A percentile compares a stretch with the other conserved stretches of the same genome.
Evolutionary conservation across 495 filamentous ascomycete species (phyloP).

Genomic region (Physcia stellaris): DNA sequence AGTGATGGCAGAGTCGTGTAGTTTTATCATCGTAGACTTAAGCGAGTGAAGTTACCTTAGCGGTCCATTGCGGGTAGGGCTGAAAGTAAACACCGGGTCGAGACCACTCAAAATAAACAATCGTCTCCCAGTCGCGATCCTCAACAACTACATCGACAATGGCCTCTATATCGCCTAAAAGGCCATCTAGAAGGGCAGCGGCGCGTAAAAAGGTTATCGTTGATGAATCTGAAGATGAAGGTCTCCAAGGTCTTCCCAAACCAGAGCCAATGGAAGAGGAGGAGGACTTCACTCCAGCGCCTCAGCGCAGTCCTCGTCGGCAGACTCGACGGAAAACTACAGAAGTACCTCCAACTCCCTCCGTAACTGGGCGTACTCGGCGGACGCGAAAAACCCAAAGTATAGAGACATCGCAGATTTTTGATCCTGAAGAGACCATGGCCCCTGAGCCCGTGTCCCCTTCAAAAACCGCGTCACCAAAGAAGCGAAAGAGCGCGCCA

Average conservation of each 20-base stretch:
- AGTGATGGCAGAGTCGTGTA: too few relatives aligned
- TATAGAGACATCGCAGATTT: constrained; percentile 45
- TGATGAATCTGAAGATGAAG: constrained; percentile 64
- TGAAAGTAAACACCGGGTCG: constrained; percentile 1
- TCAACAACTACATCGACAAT: constrained; percentile 26
- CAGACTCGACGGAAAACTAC: constrained; percentile 43
- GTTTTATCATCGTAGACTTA: neutral
- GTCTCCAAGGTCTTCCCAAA: constrained; percentile 37
- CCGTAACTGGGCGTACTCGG: constrained; percentile 15
- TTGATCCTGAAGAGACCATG: constrained; percentile 42
- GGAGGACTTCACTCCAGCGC: constrained; percentile 70
- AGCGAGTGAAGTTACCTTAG: neutral
- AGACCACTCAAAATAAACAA: constrained; percentile 2
- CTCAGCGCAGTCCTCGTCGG: constrained; percentile 34
- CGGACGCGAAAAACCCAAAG: constrained; percentile 28
- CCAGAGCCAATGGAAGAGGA: constrained; percentile 50
- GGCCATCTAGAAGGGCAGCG: constrained; percentile 63
- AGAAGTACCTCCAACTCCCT: constrained; percentile 33
- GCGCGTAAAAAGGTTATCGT: constrained; percentile 54
- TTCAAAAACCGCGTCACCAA: constrained; percentile 45
- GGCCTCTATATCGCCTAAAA: constrained; percentile 49
- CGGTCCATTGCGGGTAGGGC: neutral
- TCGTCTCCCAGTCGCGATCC: too few relatives aligned
- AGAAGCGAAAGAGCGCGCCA: constrained; percentile 58
- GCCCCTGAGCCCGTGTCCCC: constrained; percentile 46